phyloP scores from a whole-genome alignment of 306 rosid species.

The barrel medic (Medicago truncatula) region DNA sequence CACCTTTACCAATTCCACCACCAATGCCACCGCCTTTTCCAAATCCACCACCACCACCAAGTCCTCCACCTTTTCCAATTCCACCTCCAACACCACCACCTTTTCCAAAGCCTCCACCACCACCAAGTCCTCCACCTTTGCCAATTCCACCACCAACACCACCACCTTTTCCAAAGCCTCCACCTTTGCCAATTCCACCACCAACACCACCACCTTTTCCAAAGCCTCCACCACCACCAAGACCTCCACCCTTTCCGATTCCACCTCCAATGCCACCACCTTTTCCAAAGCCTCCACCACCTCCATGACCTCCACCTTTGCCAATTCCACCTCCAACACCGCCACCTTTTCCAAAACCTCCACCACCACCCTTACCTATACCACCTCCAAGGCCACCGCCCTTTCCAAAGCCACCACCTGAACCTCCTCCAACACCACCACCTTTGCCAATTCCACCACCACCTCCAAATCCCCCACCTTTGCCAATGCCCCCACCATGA shows the following conservation, averaged over 20 bases:
- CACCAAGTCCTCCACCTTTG: conserved; percentile 43
- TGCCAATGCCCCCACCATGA: not conserved
- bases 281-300: conserved; percentile 43
- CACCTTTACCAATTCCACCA: conserved; percentile 33
- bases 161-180: conserved; percentile 25
- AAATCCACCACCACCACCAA: conserved; percentile 33
- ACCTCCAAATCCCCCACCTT: conserved; percentile 46
- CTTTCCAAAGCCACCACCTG: conserved; percentile 32
- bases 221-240: conserved; percentile 47
- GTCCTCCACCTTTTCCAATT: conserved; percentile 14
- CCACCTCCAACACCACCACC: conserved; percentile 34
- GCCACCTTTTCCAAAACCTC: conserved; percentile 37
- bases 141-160: conserved; percentile 51
- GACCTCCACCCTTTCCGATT: conserved; percentile 29
- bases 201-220: conserved; percentile 49
- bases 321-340: conserved; percentile 52
- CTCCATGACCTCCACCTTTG: conserved; percentile 42
- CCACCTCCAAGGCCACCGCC: conserved; percentile 36
- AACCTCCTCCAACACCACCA: conserved; percentile 45
- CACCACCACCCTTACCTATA: conserved; percentile 29
- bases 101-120: conserved; percentile 44
- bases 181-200: conserved; percentile 41
- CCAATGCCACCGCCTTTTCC: conserved; percentile 51
- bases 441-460: conserved; percentile 39
- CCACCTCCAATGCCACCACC: conserved; percentile 59